phyloP scores from a whole-genome alignment of 495 filamentous ascomycete species.

The Talaromyces adpressus region DNA sequence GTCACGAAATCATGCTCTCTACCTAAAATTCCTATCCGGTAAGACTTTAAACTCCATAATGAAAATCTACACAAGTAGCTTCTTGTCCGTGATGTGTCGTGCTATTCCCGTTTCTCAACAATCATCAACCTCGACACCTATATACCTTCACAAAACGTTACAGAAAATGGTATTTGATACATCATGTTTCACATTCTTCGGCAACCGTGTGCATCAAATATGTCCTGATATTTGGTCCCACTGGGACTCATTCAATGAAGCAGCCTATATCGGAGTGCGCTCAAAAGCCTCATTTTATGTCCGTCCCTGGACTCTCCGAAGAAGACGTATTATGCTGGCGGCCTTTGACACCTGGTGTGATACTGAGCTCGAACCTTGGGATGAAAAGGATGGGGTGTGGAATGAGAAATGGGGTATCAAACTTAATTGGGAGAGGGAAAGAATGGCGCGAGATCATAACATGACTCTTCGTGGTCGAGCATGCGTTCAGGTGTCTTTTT shows the following conservation, averaged over 20 bases:
- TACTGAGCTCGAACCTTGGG: slow-evolving; percentile 6
- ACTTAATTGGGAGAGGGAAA: slow-evolving; percentile 10
- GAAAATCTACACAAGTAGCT: slow-evolving; percentile 3
- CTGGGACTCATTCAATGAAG: slow-evolving; percentile 3
- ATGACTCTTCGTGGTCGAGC: slow-evolving; percentile 9
- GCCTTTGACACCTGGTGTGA: slow-evolving; percentile 9
- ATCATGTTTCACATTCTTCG: slow-evolving; percentile 8
- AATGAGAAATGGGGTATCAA: slow-evolving; percentile 10
- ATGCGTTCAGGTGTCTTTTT: slow-evolving; percentile 6
- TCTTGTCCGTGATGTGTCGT: not conserved
- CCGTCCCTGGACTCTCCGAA: not conserved
- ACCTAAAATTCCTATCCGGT: slow-evolving; percentile 5
- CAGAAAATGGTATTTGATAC: slow-evolving; percentile 7
- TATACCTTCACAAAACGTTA: not conserved
- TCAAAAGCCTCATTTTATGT: slow-evolving; percentile 5
- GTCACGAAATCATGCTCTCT: slow-evolving; percentile 4
- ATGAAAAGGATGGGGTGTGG: not conserved
- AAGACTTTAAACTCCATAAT: not conserved
- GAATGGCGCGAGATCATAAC: slow-evolving; percentile 1
- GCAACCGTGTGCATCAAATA: not conserved
- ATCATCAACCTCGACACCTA: not conserved
- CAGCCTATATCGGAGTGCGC: slow-evolving; percentile 7
- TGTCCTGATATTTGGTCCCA: slow-evolving; percentile 8
- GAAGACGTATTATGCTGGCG: not conserved
- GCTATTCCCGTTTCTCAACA: not conserved